Conservation (phyloP, 805 yeast species). For the Yarrowia bubula region DNA sequence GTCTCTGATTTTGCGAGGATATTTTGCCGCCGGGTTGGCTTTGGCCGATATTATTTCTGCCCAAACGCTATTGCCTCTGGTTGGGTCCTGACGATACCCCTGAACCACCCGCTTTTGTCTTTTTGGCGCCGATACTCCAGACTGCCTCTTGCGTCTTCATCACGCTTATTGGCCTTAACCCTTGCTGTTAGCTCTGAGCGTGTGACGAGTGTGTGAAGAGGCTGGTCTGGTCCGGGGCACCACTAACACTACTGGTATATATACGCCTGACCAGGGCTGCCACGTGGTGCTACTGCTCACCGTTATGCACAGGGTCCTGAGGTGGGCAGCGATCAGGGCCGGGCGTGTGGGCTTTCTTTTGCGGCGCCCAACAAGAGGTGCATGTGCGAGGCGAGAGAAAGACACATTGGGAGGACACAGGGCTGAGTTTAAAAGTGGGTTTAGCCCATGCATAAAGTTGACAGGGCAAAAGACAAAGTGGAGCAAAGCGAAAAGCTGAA, state of each 20-base stretch:
- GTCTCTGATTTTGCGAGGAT: neutral
- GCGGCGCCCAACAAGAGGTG: neutral
- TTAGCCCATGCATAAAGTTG: neutral
- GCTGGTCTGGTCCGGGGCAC: no score
- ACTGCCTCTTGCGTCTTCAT: slow-evolving; percentile 7
- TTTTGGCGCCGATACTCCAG: neutral
- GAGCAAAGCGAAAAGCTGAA: neutral
- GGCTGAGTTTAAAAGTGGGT: neutral
- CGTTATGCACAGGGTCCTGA: neutral
- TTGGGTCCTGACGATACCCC: no score
- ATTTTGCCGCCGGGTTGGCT: slow-evolving; percentile 6
- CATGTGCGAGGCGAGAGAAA: neutral
- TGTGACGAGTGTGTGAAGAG: no score
- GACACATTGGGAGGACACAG: neutral
- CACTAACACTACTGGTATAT: no score
- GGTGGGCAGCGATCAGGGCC: slow-evolving; percentile 3
- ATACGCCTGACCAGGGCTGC: no score
- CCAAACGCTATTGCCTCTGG: no score
- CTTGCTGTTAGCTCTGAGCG: slow-evolving; percentile 2
- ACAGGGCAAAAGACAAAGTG: slow-evolving; percentile 5
- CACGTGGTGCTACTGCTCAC: no score
- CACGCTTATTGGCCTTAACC: slow-evolving; percentile 1
- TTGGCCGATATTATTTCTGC: neutral
- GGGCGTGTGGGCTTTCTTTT: neutral
- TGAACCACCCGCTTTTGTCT: neutral